Evolutionary conservation across 1,284 basidiomycete species (phyloP).

Genomic region (Irpex lacteus): DNA sequence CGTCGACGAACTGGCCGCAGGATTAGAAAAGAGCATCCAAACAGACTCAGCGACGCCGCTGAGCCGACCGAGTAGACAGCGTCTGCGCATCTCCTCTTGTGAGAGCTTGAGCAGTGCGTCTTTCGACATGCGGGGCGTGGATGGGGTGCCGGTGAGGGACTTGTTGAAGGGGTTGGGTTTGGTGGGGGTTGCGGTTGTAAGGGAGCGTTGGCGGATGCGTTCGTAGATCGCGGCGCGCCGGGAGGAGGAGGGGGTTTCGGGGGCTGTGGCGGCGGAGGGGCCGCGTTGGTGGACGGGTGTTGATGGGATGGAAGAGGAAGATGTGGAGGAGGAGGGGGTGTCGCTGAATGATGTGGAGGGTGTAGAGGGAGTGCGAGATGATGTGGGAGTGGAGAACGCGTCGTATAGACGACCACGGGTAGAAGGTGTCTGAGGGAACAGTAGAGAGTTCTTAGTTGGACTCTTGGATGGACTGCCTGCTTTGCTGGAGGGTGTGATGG

Average conservation of each 20-base stretch:
- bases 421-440: constrained; percentile 41
- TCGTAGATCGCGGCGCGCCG: constrained; percentile 76
- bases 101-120: constrained; percentile 68
- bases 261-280: constrained; percentile 47
- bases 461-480: constrained; percentile 39
- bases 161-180: constrained; percentile 42
- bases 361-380: constrained; percentile 44
- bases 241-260: constrained; percentile 68
- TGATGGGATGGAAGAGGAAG: constrained; percentile 46
- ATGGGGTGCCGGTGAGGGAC: constrained; percentile 12
- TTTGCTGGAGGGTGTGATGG: constrained; percentile 38
- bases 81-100: constrained; percentile 71
- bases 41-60: constrained; percentile 76
- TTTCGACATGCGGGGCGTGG: constrained; percentile 42
- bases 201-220: constrained; percentile 67
- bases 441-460: constrained; percentile 38
- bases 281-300: constrained; percentile 67
- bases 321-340: constrained; percentile 24
- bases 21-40: constrained; percentile 79
- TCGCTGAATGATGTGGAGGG: constrained; percentile 41
- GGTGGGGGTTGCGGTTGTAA: constrained; percentile 57
- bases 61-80: constrained; percentile 73
- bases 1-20: constrained; percentile 41
- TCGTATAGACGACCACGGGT: constrained; percentile 15
- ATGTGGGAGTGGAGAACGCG: constrained; percentile 27